Conservation (phyloP, 176 grass and related monocot species). For the Oryza meridionalis region DNA sequence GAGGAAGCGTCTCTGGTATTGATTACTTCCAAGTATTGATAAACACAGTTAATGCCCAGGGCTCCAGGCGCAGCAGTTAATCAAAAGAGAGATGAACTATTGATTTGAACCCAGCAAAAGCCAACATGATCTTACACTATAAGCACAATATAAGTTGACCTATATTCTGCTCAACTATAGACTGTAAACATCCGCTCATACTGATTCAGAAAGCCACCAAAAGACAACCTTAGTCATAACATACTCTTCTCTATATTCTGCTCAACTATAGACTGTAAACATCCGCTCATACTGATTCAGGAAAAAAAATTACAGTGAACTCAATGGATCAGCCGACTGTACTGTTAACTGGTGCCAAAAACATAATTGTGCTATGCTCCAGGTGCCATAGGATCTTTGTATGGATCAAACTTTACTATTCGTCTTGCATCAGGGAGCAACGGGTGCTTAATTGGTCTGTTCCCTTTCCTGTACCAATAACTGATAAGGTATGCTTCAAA, state of each 20-base stretch:
- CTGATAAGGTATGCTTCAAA: constrained; percentile 52
- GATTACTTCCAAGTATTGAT: no score
- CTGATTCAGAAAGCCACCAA: neutral
- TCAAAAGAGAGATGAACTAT: neutral
- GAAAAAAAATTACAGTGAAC: neutral
- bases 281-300: neutral
- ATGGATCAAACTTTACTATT: constrained; percentile 53
- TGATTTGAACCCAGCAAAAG: neutral
- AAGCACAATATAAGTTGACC: neutral
- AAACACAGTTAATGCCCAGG: neutral
- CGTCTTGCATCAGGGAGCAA: constrained; percentile 54
- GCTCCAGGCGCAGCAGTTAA: neutral
- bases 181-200: neutral
- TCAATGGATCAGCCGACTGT: neutral
- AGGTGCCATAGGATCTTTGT: constrained; percentile 33
- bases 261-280: neutral
- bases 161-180: constrained; percentile 8
- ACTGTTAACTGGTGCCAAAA: neutral
- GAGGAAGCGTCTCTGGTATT: no score
- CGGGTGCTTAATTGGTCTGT: constrained; percentile 49
- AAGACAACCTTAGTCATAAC: neutral
- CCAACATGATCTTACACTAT: neutral
- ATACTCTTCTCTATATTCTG: constrained; percentile 27
- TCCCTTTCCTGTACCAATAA: constrained; percentile 62
- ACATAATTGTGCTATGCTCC: constrained; percentile 28